Base-by-base conservation (phyloP, 2,329 filamentous ascomycete genomes). In the Beauveria medogensis region DNA sequence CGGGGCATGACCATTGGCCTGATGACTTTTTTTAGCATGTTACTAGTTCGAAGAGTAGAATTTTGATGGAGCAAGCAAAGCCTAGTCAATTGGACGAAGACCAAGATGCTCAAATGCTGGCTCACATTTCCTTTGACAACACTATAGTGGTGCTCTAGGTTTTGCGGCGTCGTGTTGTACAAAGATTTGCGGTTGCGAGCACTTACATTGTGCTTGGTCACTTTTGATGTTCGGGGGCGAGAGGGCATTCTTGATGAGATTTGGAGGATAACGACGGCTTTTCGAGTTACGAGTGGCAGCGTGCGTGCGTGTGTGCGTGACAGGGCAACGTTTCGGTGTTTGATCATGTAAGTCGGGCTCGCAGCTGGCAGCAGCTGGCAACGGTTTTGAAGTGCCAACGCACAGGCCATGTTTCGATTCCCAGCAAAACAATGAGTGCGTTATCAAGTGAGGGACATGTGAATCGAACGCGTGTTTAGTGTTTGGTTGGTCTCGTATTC, bases 81-180 rank as follows among this genome's bases (percentile, higher is more conserved):
- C 16, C 7, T 4, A 41, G 34, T 24, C 5, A 9, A 28, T 30
- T 18, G 14, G n/a, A 22, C 8, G 20, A n/a, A 52, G 30, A 20
- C n/a, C 22, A 14, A 9, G 40, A 26, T 22, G 41, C 26, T 43
- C 5, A 47, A 46, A 20, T 28, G n/a, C 12, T 14, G 12, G 26
- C 55, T 51, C 37, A 51, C 37, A 22, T 28, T 51, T 59, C 40
- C 57, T 40, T 62, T 55, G 14, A 58, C 40, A 43, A 63, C 57
- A 30, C 60, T 56, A 7, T 64, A 65, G 43, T 67, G 66, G 37
- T 68, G 66, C 56, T 75, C 71, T 22, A 72, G 68, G 56, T 75
- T 71, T 51, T 73, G 68, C 12, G 71, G 70, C 20, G 65, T 64
- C 8, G 56, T 52, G 34, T 56, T 63, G 2, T 64, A 58, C 59